phyloP scores from a whole-genome alignment of 2,329 filamentous ascomycete genomes.

The Calonectria hongkongensis region DNA sequence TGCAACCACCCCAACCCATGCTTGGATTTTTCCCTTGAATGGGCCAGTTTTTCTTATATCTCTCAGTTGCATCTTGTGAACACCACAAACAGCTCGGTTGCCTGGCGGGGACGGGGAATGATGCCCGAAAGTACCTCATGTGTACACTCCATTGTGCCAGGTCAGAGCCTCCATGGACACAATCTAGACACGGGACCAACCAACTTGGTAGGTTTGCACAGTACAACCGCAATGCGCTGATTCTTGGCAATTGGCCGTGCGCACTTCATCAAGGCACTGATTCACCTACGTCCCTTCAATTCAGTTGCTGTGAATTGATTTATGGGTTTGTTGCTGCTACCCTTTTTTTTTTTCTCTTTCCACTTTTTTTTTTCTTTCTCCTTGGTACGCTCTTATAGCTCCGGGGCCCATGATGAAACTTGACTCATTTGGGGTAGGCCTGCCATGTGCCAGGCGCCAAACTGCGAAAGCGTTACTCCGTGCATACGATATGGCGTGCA shows the following conservation, averaged over 20 bases:
- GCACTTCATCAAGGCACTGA: background rate
- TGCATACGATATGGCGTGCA: slow-evolving; percentile 7
- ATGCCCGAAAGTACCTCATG: slow-evolving; percentile 26
- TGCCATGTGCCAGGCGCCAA: slow-evolving; percentile 32
- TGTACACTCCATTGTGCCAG: slow-evolving; percentile 16
- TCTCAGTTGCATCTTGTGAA: slow-evolving; percentile 39
- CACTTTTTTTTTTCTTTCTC: background rate
- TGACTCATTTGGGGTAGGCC: slow-evolving; percentile 33
- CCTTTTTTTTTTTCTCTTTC: slow-evolving; percentile 13
- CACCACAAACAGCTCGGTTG: slow-evolving; percentile 8
- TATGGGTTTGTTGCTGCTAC: background rate
- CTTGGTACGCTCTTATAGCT: slow-evolving; percentile 22
- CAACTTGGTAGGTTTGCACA: background rate
- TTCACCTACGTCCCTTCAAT: background rate
- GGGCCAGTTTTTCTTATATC: slow-evolving; percentile 30
- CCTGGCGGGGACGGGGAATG: slow-evolving; percentile 23
- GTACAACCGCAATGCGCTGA: slow-evolving; percentile 4
- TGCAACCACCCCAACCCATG: slow-evolving; percentile 17
- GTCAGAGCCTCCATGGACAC: background rate
- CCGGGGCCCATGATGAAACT: slow-evolving; percentile 24
- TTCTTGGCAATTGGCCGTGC: slow-evolving; percentile 27
- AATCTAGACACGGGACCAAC: background rate
- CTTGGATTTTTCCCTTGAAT: slow-evolving; percentile 19
- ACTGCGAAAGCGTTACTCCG: slow-evolving; percentile 34
- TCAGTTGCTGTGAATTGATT: background rate